Conservation (phyloP, 495 filamentous ascomycete genomes). For the Tetracladium setigerum region DNA sequence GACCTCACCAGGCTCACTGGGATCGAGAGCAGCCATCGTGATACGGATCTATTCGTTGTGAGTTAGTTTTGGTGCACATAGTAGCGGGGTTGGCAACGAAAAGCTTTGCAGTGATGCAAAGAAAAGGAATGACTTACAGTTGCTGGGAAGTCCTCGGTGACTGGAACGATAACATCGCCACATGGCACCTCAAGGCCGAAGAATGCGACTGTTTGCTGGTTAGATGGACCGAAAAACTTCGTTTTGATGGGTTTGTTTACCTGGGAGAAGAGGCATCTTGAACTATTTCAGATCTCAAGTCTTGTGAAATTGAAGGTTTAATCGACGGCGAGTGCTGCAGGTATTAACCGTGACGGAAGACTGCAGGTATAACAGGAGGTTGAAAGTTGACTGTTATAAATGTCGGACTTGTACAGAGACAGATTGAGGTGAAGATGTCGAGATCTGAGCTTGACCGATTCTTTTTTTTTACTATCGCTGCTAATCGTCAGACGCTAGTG, state of each 20-base stretch:
- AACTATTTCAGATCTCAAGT: background rate
- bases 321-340: too few species aligned
- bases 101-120: slow-evolving; percentile 1
- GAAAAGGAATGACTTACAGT: slow-evolving; percentile 55
- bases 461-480: too few species aligned
- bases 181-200: slow-evolving; percentile 85
- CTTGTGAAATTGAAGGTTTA: too few species aligned
- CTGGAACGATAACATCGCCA: slow-evolving; percentile 67
- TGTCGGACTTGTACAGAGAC: too few species aligned
- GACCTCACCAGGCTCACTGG: slow-evolving; percentile 62
- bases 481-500: too few species aligned
- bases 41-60: slow-evolving; percentile 66
- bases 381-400: too few species aligned
- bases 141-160: slow-evolving; percentile 64
- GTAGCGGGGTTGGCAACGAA: background rate
- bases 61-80: background rate
- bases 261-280: slow-evolving; percentile 23
- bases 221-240: slow-evolving; percentile 9
- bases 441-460: too few species aligned
- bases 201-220: slow-evolving; percentile 51
- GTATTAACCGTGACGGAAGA: too few species aligned
- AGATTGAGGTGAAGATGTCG: too few species aligned
- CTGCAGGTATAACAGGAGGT: too few species aligned
- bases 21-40: slow-evolving; percentile 97
- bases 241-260: slow-evolving; percentile 4